phyloP scores from a whole-genome alignment of 371 early-diverging fungal genomes.

The Apophysomyces elegans region DNA sequence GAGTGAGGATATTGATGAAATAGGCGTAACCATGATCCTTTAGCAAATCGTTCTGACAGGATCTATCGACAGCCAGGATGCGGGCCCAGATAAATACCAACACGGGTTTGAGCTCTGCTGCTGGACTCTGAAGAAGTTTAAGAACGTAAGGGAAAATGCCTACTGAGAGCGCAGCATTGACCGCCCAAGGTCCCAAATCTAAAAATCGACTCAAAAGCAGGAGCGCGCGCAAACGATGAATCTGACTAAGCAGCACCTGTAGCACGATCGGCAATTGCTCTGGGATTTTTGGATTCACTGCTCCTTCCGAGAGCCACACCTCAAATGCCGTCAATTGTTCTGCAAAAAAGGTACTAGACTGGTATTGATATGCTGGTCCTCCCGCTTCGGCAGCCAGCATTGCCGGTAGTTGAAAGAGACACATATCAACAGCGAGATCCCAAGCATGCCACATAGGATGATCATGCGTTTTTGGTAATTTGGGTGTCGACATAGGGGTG shows the following conservation, averaged over 20 bases:
- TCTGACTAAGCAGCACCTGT: conserved; percentile 94
- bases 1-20: conserved; percentile 87
- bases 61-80: conserved; percentile 89
- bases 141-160: conserved; percentile 97
- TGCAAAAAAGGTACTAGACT: conserved; percentile 87
- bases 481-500: conserved; percentile 87
- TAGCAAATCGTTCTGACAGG: conserved; percentile 88
- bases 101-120: conserved; percentile 91
- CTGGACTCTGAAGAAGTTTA: conserved; percentile 94
- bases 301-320: conserved; percentile 89
- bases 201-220: conserved; percentile 90
- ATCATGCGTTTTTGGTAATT: conserved; percentile 86
- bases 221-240: conserved; percentile 91
- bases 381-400: conserved; percentile 66
- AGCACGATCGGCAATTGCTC: conserved; percentile 95
- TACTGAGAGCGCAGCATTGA: conserved; percentile 90
- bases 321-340: conserved; percentile 97
- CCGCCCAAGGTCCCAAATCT: conserved; percentile 95
- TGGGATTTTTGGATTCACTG: conserved; percentile 75
- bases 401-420: conserved; percentile 87
- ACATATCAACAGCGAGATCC: conserved; percentile 96
- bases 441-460: conserved; percentile 97
- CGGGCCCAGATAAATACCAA: conserved; percentile 97
- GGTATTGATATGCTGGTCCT: conserved; percentile 64
- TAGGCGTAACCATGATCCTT: conserved; percentile 93